A percentile compares a stretch with the other conserved stretches of the same genome.
Conservation (phyloP, 2,329 filamentous ascomycete genomes). For the Claviceps sp. region DNA sequence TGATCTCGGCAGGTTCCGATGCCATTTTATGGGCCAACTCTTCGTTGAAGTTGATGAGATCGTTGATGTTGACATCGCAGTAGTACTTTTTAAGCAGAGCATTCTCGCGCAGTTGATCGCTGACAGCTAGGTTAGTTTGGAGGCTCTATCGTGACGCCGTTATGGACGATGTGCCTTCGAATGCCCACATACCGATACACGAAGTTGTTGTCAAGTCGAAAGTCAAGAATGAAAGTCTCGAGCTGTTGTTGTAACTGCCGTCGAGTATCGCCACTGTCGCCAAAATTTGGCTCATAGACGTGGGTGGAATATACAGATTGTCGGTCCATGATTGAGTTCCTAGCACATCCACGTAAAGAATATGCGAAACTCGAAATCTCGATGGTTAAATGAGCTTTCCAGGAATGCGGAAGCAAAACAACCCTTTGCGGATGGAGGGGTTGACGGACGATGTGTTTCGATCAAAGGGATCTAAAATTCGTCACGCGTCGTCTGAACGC, state of each 20-base stretch:
- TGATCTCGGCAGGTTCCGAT: conserved; percentile 82
- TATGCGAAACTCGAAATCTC: not conserved
- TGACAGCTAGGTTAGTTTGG: conserved; percentile 22
- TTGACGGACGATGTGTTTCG: too few relatives aligned
- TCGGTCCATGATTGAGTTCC: conserved; percentile 53
- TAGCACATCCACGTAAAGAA: not conserved
- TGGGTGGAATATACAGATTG: conserved; percentile 77
- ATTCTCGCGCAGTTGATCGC: conserved; percentile 92
- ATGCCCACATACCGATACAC: conserved; percentile 61
- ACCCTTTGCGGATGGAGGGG: not conserved
- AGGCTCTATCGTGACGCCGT: not conserved
- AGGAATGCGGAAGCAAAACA: too few relatives aligned
- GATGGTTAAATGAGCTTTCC: not conserved
- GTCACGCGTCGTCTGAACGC: not conserved
- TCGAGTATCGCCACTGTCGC: conserved; percentile 54
- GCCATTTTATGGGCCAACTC: conserved; percentile 82
- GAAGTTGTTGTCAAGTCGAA: conserved; percentile 86
- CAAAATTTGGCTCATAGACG: conserved; percentile 57
- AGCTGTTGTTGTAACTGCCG: conserved; percentile 65
- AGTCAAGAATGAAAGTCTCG: conserved; percentile 84
- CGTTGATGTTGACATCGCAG: conserved; percentile 90
- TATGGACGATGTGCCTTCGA: not conserved
- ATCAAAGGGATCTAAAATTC: too few relatives aligned
- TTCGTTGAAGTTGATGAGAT: conserved; percentile 92
- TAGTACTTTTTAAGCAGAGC: conserved; percentile 87